Conservation (phyloP, 768 basidiomycete species). For the Cyclocybe cylindracea region DNA sequence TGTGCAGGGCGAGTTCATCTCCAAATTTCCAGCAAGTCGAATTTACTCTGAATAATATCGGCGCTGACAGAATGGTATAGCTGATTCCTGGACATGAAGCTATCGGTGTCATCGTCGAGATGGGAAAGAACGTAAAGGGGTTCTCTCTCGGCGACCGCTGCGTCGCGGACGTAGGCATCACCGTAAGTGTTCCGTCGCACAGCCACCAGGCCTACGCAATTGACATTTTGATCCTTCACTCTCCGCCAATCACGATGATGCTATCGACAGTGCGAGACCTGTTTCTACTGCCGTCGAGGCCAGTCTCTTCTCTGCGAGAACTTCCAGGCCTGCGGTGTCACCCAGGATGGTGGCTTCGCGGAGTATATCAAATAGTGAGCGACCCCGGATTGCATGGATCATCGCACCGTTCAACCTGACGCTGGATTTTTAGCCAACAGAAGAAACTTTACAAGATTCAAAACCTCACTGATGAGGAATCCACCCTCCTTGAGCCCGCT, state of each 20-base stretch:
- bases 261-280: slow-evolving; percentile 66
- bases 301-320: slow-evolving; percentile 81
- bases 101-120: slow-evolving; percentile 70
- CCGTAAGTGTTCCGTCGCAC: slow-evolving; percentile 44
- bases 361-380: slow-evolving; percentile 85
- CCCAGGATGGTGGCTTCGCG: slow-evolving; percentile 83
- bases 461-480: slow-evolving; percentile 85
- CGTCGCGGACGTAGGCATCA: slow-evolving; percentile 72
- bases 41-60: slow-evolving; percentile 21
- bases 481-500: slow-evolving; percentile 86
- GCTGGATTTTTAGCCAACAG: slow-evolving; percentile 32
- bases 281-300: slow-evolving; percentile 90
- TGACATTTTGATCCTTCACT: slow-evolving; percentile 1
- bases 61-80: slow-evolving; percentile 42
- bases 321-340: slow-evolving; percentile 80
- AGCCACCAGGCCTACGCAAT: slow-evolving; percentile 7
- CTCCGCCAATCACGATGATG: slow-evolving; percentile 5
- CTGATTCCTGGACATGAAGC: slow-evolving; percentile 43
- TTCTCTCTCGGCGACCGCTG: slow-evolving; percentile 80
- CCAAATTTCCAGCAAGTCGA: slow-evolving; percentile 54
- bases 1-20: slow-evolving; percentile 58
- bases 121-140: slow-evolving; percentile 79
- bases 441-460: slow-evolving; percentile 86
- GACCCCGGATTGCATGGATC: neutral
- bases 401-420: neutral